These are phyloP conservation scores for Xylaria flabelliformis DNA, from an alignment of 495 filamentous ascomycete species.

Conservation along the genomic window DNA sequence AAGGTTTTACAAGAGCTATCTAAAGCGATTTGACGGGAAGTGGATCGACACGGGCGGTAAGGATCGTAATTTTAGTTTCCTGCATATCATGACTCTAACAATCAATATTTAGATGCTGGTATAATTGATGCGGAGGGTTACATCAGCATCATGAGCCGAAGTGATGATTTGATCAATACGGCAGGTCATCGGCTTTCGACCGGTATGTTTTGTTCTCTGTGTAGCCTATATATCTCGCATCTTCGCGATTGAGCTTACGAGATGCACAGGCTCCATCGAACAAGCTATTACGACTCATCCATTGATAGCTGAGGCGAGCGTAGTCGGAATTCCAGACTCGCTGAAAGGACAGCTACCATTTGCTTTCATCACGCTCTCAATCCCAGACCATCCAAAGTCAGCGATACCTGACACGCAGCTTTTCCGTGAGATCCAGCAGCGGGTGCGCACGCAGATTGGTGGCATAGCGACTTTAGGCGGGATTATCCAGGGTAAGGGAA, in stretches of 20 bases:
- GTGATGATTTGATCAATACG: slow-evolving; percentile 95
- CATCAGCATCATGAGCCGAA: slow-evolving; percentile 83
- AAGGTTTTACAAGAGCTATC: slow-evolving; percentile 80
- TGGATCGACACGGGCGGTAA: slow-evolving; percentile 82
- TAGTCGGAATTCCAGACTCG: slow-evolving; percentile 82
- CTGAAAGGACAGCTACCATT: slow-evolving; percentile 92
- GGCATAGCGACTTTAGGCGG: slow-evolving; percentile 84
- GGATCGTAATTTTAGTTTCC: slow-evolving; percentile 6
- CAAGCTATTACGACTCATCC: slow-evolving; percentile 86
- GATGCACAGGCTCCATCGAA: slow-evolving; percentile 72
- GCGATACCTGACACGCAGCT: slow-evolving; percentile 55
- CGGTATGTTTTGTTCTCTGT: slow-evolving; percentile 54
- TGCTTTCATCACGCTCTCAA: slow-evolving; percentile 74
- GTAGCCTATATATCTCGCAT: neutral
- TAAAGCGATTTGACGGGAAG: slow-evolving; percentile 76
- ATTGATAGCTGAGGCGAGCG: slow-evolving; percentile 77
- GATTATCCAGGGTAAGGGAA: slow-evolving; percentile 82
- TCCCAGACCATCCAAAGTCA: slow-evolving; percentile 52
- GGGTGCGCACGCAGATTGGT: slow-evolving; percentile 83
- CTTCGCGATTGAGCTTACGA: slow-evolving; percentile 7
- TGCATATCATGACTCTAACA: slow-evolving; percentile 25
- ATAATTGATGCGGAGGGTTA: slow-evolving; percentile 83
- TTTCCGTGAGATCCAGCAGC: slow-evolving; percentile 62
- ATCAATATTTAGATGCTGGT: slow-evolving; percentile 67
- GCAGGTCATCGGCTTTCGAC: slow-evolving; percentile 92